Base-by-base conservation (phyloP, 2,329 filamentous ascomycete species). In the Colletotrichum somersetense region DNA sequence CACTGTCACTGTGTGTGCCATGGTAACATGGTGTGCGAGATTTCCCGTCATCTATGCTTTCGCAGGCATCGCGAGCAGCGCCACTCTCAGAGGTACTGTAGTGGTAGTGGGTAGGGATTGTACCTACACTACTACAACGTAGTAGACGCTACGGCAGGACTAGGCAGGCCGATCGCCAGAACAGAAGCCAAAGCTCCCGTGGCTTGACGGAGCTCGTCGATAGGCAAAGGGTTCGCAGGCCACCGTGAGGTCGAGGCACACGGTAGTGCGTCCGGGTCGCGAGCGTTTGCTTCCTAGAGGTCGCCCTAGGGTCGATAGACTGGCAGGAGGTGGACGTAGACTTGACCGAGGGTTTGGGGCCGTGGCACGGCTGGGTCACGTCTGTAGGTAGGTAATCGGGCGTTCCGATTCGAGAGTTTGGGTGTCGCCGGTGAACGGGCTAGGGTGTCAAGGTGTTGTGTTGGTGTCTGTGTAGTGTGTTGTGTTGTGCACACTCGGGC, bases 361-460 rank as follows among this genome's bases (percentile, higher is more conserved):
- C 42, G 23, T 20, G n/a, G 42, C 55, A 30, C 57, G 66, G 65
- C 30, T 46, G 68, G 66, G 55, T 72, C 48, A 57, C 16, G 38
- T 56, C 50, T 50, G 40, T 23, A 30, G 30, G 30, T 30, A 30
- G 30, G 4, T 30, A 38, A 61, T 46, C 20, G n/a, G 33, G 20
- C 38, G 33, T 48, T 7, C n/a, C 50, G 66, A 72, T 72, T 70
- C 59, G 66, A 18, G 35, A 58, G 58, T 18, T 68, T 58, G 65
- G 52, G 46, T 44, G 40, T 48, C 10, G 50, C 68, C n/a, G 70
- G 70, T 42, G 23, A 50, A 50, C 38, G 56, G 48, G 38, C 35
- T 38, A 65, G 33, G 58, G 55, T 66, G 55, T 72, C 59, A 55
- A 50, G 38, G 53, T 53, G 64, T 38, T 18, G 50, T 71, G 35